These are phyloP conservation scores for Arachis monticola DNA, from an alignment of 331 rosid species.

Conservation along the genomic window DNA sequence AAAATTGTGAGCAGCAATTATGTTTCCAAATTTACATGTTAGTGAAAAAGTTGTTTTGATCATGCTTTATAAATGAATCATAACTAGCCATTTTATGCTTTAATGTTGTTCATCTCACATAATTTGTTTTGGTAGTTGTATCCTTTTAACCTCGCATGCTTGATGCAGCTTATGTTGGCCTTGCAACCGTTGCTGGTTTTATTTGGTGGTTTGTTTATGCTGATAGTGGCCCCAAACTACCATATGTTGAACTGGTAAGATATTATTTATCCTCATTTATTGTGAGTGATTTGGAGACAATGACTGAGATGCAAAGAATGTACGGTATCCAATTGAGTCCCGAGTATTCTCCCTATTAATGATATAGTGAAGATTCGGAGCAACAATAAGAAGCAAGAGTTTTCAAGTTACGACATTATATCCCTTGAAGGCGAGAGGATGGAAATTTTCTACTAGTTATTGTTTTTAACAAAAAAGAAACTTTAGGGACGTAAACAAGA, in stretches of 20 bases:
- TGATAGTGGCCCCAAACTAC: constrained; percentile 85
- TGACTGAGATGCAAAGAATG: constrained; percentile 13
- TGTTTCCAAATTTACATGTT: not conserved
- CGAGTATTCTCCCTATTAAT: constrained; percentile 13
- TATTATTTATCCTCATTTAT: constrained; percentile 32
- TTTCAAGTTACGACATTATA: not conserved
- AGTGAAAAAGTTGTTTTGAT: not conserved
- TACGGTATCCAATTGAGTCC: constrained; percentile 11
- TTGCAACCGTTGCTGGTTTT: constrained; percentile 93
- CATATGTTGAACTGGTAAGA: constrained; percentile 86
- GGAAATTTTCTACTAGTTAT: constrained; percentile 3
- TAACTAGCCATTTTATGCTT: constrained; percentile 31
- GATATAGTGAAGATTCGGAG: constrained; percentile 4
- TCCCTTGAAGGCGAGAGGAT: not conserved
- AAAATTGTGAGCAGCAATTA: not conserved
- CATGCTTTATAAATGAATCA: not conserved
- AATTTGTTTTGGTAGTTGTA: constrained; percentile 20
- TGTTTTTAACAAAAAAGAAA: not conserved
- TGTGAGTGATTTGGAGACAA: constrained; percentile 26
- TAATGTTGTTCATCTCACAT: constrained; percentile 36
- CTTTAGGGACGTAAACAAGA: too few relatives aligned
- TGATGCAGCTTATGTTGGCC: constrained; percentile 96
- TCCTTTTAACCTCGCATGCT: constrained; percentile 40
- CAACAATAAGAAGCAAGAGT: constrained; percentile 17
- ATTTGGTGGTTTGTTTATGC: constrained; percentile 98